A percentile compares a stretch with the other conserved stretches of the same genome.
Conservation (phyloP, 208 protist species). For the Trypanosoma theileri region DNA sequence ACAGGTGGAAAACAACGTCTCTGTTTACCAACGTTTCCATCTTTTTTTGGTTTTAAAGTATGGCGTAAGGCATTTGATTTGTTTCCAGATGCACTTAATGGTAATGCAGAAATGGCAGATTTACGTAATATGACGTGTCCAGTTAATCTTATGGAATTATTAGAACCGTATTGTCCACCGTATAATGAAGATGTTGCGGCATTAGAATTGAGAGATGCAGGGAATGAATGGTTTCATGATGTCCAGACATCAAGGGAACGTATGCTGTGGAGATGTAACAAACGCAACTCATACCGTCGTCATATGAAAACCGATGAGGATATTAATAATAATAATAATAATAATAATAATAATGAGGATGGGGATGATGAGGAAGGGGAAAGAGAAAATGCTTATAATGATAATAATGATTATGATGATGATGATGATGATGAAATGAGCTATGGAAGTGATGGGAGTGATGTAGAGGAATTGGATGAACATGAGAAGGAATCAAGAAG, state of each 20-base stretch:
- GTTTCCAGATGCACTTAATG: conserved; percentile 39
- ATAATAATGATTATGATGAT: conserved; percentile 6
- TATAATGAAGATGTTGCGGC: conserved; percentile 48
- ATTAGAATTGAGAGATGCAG: conserved; percentile 34
- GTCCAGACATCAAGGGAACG: conserved; percentile 27
- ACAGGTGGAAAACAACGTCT: conserved; percentile 44
- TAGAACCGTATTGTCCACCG: conserved; percentile 84
- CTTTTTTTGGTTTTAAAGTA: conserved; percentile 74
- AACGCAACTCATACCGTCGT: conserved; percentile 2
- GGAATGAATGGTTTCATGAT: conserved; percentile 36
- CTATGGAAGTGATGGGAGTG: background rate
- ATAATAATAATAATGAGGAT: conserved; percentile 8
- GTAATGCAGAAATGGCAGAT: conserved; percentile 1
- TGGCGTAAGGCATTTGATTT: conserved; percentile 50
- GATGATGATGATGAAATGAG: too few relatives aligned
- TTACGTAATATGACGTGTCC: conserved; percentile 55
- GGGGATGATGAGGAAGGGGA: conserved; percentile 30
- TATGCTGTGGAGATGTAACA: conserved; percentile 23
- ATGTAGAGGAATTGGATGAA: conserved; percentile 1
- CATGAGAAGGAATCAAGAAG: conserved; percentile 6
- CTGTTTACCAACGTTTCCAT: conserved; percentile 61
- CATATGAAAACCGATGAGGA: background rate
- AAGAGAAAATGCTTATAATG: too few relatives aligned
- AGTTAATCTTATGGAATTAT: conserved; percentile 74
- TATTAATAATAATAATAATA: background rate